Evolutionary conservation across 352 stramenopile species (phyloP).

Genomic region (Salisapilia sapeloensis): DNA sequence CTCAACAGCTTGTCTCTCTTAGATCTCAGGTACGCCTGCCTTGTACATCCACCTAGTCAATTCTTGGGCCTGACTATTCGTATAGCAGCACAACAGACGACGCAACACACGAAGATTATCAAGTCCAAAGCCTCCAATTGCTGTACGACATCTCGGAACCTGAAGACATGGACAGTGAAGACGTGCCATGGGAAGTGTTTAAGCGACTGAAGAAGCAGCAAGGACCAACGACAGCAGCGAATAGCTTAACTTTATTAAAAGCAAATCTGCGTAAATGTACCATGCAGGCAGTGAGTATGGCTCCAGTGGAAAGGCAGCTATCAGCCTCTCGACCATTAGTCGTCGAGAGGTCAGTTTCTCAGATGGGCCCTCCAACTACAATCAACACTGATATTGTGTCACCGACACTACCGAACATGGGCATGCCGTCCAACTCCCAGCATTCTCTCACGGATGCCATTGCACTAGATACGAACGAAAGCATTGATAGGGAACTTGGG

Average conservation of each 20-base stretch:
- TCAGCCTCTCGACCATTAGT: too few relatives aligned
- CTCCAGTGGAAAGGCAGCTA: too few relatives aligned
- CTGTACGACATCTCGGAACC: slow-evolving; percentile 29
- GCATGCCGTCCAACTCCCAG: too few relatives aligned
- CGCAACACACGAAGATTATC: slow-evolving; percentile 14
- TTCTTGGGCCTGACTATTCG: not conserved
- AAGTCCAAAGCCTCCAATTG: slow-evolving; percentile 36
- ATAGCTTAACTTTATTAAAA: slow-evolving; percentile 46
- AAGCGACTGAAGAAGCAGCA: slow-evolving; percentile 54
- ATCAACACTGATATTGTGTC: too few relatives aligned
- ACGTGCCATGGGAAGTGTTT: slow-evolving; percentile 65
- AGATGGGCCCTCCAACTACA: too few relatives aligned
- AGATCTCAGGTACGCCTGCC: slow-evolving; percentile 25
- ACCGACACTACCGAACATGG: too few relatives aligned
- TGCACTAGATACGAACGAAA: too few relatives aligned
- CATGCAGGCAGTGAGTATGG: slow-evolving; percentile 16
- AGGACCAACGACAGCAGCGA: slow-evolving; percentile 30
- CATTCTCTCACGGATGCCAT: too few relatives aligned
- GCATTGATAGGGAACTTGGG: too few relatives aligned
- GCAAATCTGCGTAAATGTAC: slow-evolving; percentile 40
- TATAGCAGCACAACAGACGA: slow-evolving; percentile 12
- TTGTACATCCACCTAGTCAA: not conserved
- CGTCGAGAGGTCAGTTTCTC: too few relatives aligned
- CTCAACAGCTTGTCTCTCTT: slow-evolving; percentile 62
- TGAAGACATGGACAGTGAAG: slow-evolving; percentile 58